Conservation (phyloP, 2,329 filamentous ascomycete species). For the Coleophoma crateriformis region DNA sequence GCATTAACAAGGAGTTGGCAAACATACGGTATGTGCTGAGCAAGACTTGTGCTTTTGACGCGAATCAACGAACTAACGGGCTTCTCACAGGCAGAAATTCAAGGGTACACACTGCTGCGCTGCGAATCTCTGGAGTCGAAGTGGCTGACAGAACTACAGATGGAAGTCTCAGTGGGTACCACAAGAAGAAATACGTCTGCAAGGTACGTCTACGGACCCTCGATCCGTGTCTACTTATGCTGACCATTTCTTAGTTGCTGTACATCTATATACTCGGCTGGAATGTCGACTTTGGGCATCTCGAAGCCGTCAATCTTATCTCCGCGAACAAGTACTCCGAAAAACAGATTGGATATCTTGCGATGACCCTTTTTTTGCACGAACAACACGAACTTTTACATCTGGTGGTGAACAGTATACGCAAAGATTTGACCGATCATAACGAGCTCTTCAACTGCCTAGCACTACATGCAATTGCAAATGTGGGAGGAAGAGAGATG, state of each 20-base stretch:
- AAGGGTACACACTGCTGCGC: conserved; percentile 50
- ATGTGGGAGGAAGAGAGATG: conserved; percentile 95
- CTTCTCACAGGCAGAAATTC: conserved; percentile 72
- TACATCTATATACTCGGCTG: conserved; percentile 99
- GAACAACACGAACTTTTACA: conserved; percentile 95
- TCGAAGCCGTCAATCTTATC: conserved; percentile 96
- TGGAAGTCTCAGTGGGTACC: conserved; percentile 88
- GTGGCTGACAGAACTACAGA: conserved; percentile 39
- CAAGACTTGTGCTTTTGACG: neutral
- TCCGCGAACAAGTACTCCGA: conserved; percentile 97
- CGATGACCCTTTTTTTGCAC: conserved; percentile 94
- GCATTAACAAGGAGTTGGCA: conserved; percentile 98
- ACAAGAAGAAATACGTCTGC: conserved; percentile 99
- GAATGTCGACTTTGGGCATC: conserved; percentile 98
- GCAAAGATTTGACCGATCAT: conserved; percentile 89
- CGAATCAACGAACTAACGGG: conserved; percentile 14
- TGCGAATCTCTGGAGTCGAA: neutral
- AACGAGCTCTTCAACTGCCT: conserved; percentile 98
- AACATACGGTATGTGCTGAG: conserved; percentile 69
- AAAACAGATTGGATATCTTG: conserved; percentile 98
- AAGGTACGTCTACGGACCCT: conserved; percentile 51
- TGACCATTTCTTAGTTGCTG: conserved; percentile 49
- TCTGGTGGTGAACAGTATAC: conserved; percentile 95
- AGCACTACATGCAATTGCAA: conserved; percentile 94
- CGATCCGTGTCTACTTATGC: conserved; percentile 5